Conservation (phyloP, 345 rosid genomes). For the Lagerstroemia speciosa region DNA sequence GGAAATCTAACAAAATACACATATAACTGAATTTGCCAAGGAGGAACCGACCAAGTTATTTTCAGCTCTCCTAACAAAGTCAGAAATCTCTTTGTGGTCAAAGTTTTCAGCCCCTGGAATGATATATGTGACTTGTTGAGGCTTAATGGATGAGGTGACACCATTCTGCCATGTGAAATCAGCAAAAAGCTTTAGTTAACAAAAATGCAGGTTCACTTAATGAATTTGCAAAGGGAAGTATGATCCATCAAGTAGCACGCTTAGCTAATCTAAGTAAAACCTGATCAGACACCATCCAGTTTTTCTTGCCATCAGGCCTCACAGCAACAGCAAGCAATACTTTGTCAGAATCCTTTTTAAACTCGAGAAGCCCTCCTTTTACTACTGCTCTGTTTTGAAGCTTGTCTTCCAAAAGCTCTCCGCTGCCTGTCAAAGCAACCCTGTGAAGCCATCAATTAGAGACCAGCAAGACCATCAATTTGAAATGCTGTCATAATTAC, state of each 20-base stretch:
- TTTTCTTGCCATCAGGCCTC: constrained; percentile 92
- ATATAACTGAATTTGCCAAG: constrained; percentile 1
- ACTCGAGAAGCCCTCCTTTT: constrained; percentile 77
- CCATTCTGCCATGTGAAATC: constrained; percentile 55
- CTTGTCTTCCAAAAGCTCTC: constrained; percentile 66
- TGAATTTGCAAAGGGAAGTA: constrained; percentile 3
- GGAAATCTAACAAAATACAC: background rate
- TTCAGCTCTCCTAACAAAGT: constrained; percentile 54
- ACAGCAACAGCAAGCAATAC: constrained; percentile 68
- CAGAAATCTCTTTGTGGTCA: constrained; percentile 51
- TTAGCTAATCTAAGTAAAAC: constrained; percentile 44
- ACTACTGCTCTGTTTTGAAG: constrained; percentile 44
- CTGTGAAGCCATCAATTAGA: constrained; percentile 27
- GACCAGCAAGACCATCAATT: background rate
- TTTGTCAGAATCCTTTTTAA: constrained; percentile 76
- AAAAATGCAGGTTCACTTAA: background rate
- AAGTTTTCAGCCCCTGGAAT: constrained; percentile 76
- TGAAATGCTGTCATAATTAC: background rate
- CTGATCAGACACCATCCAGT: constrained; percentile 99
- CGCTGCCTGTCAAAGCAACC: constrained; percentile 45
- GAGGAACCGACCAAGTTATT: constrained; percentile 54
- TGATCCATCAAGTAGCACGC: constrained; percentile 42
- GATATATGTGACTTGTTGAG: constrained; percentile 76
- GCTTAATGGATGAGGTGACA: constrained; percentile 61
- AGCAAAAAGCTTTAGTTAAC: background rate